Evolutionary conservation across 2,329 filamentous ascomycete species (phyloP).

Genomic region (Xenosphaeropsis pyriputrescens): DNA sequence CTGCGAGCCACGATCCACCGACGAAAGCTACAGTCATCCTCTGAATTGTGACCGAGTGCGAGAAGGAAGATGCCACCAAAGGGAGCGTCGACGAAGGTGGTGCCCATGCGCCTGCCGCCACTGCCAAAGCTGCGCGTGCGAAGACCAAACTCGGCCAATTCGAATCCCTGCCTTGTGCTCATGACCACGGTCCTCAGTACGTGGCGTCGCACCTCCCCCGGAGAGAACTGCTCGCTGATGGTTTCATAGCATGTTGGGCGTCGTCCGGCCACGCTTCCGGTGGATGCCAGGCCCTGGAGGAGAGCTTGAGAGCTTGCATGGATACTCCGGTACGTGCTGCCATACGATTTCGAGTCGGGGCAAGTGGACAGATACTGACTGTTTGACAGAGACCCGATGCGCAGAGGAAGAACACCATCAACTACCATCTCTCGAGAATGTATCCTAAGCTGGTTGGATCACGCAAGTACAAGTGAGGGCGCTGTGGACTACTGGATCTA

Average conservation of each 20-base stretch:
- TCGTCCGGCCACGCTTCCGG: conserved; percentile 54
- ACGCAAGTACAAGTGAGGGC: conserved; percentile 43
- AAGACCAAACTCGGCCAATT: conserved; percentile 43
- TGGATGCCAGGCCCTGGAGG: conserved; percentile 44
- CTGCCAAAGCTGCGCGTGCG: conserved; percentile 49
- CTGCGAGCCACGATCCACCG: too few relatives aligned
- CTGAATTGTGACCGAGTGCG: too few relatives aligned
- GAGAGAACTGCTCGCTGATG: conserved; percentile 1
- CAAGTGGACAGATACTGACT: background rate
- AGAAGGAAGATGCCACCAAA: too few relatives aligned
- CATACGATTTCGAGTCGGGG: background rate
- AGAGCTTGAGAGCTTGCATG: conserved; percentile 56
- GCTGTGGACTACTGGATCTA: background rate
- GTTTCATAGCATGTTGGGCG: conserved; percentile 60
- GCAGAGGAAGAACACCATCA: conserved; percentile 65
- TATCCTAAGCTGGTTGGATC: conserved; percentile 59
- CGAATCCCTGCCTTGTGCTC: conserved; percentile 48
- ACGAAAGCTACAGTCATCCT: too few relatives aligned
- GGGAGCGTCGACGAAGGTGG: conserved; percentile 11
- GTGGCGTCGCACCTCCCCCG: conserved; percentile 11
- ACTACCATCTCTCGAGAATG: conserved; percentile 75
- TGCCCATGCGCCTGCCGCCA: conserved; percentile 31
- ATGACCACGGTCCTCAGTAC: conserved; percentile 55
- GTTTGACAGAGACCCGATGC: conserved; percentile 33
- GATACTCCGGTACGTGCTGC: conserved; percentile 51